phyloP scores from a whole-genome alignment of 345 rosid genomes.

The Brassica juncea region DNA sequence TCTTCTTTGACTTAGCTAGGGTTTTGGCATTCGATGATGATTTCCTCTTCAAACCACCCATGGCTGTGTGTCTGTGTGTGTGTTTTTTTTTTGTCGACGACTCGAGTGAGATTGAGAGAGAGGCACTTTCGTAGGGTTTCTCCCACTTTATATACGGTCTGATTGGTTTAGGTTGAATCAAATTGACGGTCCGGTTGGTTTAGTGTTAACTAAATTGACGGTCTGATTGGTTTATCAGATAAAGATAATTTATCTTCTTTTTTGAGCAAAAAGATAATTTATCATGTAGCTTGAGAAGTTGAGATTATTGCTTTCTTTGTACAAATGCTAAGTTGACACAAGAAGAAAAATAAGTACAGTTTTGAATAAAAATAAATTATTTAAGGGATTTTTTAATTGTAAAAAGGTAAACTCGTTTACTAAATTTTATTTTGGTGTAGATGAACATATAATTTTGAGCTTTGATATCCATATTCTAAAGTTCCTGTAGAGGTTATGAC shows the following conservation, averaged over 20 bases:
- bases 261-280: too few species aligned
- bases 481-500: neutral
- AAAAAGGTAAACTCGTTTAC: neutral
- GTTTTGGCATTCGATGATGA: constrained; percentile 23
- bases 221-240: neutral
- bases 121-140: constrained; percentile 17
- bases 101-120: neutral
- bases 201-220: neutral
- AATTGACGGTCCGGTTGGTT: neutral
- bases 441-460: neutral
- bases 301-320: neutral
- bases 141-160: neutral
- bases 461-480: neutral
- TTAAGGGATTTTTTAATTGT: neutral
- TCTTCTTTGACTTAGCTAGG: constrained; percentile 28
- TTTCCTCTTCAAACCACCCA: constrained; percentile 27
- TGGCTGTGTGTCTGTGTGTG: constrained; percentile 7
- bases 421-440: neutral
- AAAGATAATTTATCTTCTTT: too few species aligned
- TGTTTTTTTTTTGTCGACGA: neutral
- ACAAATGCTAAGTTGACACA: neutral
- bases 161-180: neutral
- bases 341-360: neutral
- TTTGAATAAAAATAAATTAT: neutral
- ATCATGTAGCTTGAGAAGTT: neutral